Evolutionary conservation across 441 rosid genomes (phyloP).

Genomic region (Erysimum cheiri): DNA sequence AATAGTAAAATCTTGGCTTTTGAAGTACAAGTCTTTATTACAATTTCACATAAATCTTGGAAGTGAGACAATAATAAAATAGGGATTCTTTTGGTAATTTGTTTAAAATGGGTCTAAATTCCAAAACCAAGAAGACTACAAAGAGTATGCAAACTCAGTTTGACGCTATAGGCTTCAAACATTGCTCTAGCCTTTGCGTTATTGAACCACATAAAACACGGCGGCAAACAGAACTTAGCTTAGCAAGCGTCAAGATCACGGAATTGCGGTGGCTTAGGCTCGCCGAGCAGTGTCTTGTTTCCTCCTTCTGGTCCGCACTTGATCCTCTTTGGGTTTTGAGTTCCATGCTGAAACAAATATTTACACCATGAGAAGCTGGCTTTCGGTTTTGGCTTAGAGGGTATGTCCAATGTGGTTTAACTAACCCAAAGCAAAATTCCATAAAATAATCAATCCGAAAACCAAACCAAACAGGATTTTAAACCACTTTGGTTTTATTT

Average conservation of each 20-base stretch:
- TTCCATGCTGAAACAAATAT: constrained; percentile 72
- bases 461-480: neutral
- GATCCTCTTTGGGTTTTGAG: constrained; percentile 87
- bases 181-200: constrained; percentile 35
- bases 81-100: constrained; percentile 14
- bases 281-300: constrained; percentile 73
- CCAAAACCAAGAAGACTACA: constrained; percentile 28
- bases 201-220: constrained; percentile 19
- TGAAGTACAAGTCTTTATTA: constrained; percentile 27
- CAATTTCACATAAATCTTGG: constrained; percentile 29
- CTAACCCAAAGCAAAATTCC: neutral
- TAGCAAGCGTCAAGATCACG: constrained; percentile 97
- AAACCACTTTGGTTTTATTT: neutral
- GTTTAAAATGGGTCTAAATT: constrained; percentile 31
- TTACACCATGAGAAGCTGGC: neutral
- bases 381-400: neutral
- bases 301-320: constrained; percentile 97
- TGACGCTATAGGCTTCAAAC: constrained; percentile 35
- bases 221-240: constrained; percentile 33
- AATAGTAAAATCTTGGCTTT: constrained; percentile 2
- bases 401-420: neutral
- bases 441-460: neutral
- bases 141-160: constrained; percentile 39
- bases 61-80: constrained; percentile 19
- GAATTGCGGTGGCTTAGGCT: constrained; percentile 91